These are phyloP conservation scores for Psophocarpus tetragonolobus DNA, from an alignment of 306 rosid species.

Conservation along the genomic window DNA sequence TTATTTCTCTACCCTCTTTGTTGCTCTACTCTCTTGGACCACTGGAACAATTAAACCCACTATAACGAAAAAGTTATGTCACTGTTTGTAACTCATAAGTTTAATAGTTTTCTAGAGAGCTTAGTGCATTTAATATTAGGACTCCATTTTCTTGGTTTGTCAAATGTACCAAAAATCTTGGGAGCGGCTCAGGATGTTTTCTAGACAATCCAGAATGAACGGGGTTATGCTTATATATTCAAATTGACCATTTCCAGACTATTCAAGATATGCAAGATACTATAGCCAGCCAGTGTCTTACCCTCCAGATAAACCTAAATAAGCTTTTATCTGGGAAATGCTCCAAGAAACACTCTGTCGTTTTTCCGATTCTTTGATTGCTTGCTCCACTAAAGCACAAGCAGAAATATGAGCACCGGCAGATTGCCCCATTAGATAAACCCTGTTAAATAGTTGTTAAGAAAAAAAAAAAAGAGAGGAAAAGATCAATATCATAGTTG, in stretches of 20 bases:
- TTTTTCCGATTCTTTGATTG: slow-evolving; percentile 58
- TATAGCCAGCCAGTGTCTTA: slow-evolving; percentile 41
- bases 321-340: slow-evolving; percentile 70
- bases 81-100: too few relatives aligned
- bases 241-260: slow-evolving; percentile 20
- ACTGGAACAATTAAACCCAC: too few relatives aligned
- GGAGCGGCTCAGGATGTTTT: too few relatives aligned
- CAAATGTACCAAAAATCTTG: too few relatives aligned
- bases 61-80: too few relatives aligned
- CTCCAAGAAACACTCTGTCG: slow-evolving; percentile 62
- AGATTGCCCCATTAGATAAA: slow-evolving; percentile 98
- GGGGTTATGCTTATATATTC: neutral
- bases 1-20: too few relatives aligned
- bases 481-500: slow-evolving; percentile 25
- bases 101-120: too few relatives aligned
- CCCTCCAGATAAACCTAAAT: slow-evolving; percentile 99
- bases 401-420: slow-evolving; percentile 96
- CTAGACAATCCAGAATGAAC: slow-evolving; percentile 13
- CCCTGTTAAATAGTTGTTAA: slow-evolving; percentile 48
- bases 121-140: too few relatives aligned
- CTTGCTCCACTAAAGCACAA: slow-evolving; percentile 83
- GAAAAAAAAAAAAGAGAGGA: neutral
- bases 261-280: slow-evolving; percentile 14
- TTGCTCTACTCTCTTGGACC: too few relatives aligned
- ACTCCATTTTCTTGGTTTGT: too few relatives aligned